Evolutionary conservation across 2,329 filamentous ascomycete genomes (phyloP).

Genomic region (Cylindrodendrum hubeiense): DNA sequence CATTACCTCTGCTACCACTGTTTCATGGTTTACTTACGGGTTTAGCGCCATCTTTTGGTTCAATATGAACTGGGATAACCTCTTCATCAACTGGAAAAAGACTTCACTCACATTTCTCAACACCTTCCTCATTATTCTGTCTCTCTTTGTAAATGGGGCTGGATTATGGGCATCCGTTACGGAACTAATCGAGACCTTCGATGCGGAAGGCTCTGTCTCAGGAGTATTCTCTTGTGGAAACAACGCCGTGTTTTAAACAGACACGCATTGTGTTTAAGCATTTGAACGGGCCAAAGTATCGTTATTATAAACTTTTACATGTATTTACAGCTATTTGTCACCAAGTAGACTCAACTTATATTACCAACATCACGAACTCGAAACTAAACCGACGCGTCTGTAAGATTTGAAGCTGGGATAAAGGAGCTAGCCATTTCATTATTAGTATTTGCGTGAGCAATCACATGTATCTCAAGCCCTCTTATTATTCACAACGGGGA

Average conservation of each 20-base stretch:
- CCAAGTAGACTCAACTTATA: too few relatives aligned
- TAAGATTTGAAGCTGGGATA: too few relatives aligned
- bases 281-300: too few relatives aligned
- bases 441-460: too few relatives aligned
- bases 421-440: too few relatives aligned
- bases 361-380: too few relatives aligned
- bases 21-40: constrained; percentile 44
- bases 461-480: too few relatives aligned
- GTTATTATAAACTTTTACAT: too few relatives aligned
- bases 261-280: too few relatives aligned
- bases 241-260: constrained; percentile 33
- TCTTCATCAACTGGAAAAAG: constrained; percentile 39
- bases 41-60: constrained; percentile 44
- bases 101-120: constrained; percentile 34
- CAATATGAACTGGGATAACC: constrained; percentile 33
- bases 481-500: too few relatives aligned
- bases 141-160: constrained; percentile 41
- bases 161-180: constrained; percentile 43
- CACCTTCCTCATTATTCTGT: constrained; percentile 31
- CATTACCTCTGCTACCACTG: constrained; percentile 41
- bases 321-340: too few relatives aligned
- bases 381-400: too few relatives aligned
- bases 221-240: constrained; percentile 41
- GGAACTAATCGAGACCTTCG: constrained; percentile 37
- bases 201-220: constrained; percentile 22